Evolutionary conservation across 2,329 filamentous ascomycete species (phyloP), one percentile per base, ranked within the genome.

Genomic region (Ophiocordyceps camponoti-floridani): DNA sequence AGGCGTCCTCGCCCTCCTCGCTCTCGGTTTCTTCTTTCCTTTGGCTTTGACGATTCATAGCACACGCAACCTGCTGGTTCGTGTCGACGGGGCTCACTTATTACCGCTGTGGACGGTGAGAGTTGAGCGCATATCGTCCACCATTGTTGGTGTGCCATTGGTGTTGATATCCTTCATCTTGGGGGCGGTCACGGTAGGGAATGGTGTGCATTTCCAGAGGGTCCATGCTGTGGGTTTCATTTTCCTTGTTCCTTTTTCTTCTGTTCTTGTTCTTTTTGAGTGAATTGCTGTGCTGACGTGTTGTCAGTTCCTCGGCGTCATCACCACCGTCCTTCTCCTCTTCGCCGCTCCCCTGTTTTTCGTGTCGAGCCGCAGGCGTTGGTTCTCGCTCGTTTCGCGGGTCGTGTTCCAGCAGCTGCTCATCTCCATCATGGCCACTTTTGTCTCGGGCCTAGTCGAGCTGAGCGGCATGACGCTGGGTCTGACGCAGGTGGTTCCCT

Each of bases 371-470:
- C 31, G n/a, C 10, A 47, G 10, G 44, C 41, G 6, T 1, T 16
- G 19, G 13, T 13, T 44, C 35, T 44, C 44, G 8, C 9, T 44
- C n/a, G 47, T 43, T 2, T 51, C 49, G 11, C 46, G 51, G 28
- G 35, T 48, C 8, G 30, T 50, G n/a, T 58, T 58, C 43, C 55
- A 56, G 43, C 19, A 56, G 12, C 52, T 61, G 27, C 47, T 58
- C 1, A 27, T 48, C 11, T 47, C 60, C 4, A 44, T 52, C 3
- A 23, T 54, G 4, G 44, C 48, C 0, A 52, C 57, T 0, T 47
- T 49, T 13, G 43, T 56, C 6, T 52, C 50, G 0, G 59, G 59
- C 5, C 60, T 61, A 37, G 45, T 50, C 2, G 57, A 58, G 31
- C 46, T 61, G 3, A 54, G 51, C 41, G 47, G 47, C 9, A 50